Evolutionary conservation across 495 filamentous ascomycete species (phyloP).

Genomic region (Hyphodiscus hymeniophilus): DNA sequence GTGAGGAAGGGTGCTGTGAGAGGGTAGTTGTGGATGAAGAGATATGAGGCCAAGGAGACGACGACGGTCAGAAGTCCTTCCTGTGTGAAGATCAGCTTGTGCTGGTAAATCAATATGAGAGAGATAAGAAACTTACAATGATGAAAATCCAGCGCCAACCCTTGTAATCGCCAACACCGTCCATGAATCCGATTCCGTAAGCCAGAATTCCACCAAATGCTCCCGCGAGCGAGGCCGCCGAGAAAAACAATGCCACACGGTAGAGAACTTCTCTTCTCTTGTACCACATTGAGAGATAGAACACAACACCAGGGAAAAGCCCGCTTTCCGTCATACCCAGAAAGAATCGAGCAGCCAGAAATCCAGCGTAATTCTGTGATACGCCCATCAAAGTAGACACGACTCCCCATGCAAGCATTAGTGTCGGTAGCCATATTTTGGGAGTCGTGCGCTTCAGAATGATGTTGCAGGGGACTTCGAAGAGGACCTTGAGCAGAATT

Average conservation of each 20-base stretch:
- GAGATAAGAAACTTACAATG: slow-evolving; percentile 36
- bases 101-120: slow-evolving; percentile 12
- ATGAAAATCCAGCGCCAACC: slow-evolving; percentile 88
- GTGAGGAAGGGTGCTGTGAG: slow-evolving; percentile 58
- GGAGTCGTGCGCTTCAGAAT: slow-evolving; percentile 65
- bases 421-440: slow-evolving; percentile 28
- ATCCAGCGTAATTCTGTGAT: slow-evolving; percentile 56
- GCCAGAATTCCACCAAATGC: slow-evolving; percentile 76
- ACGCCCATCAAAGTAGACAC: slow-evolving; percentile 67
- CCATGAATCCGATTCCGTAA: slow-evolving; percentile 54
- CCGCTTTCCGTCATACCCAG: slow-evolving; percentile 48
- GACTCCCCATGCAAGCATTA: slow-evolving; percentile 49
- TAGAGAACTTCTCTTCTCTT: slow-evolving; percentile 63
- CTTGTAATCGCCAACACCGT: slow-evolving; percentile 50
- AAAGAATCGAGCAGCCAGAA: slow-evolving; percentile 56
- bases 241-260: slow-evolving; percentile 69
- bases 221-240: slow-evolving; percentile 63
- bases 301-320: slow-evolving; percentile 69
- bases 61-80: slow-evolving; percentile 64
- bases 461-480: slow-evolving; percentile 62
- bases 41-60: slow-evolving; percentile 53
- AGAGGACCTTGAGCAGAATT: slow-evolving; percentile 5
- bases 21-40: slow-evolving; percentile 68
- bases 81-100: slow-evolving; percentile 22
- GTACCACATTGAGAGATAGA: slow-evolving; percentile 84